phyloP scores from a whole-genome alignment of 75 land plant genomes.

The Gnetum montanum region DNA sequence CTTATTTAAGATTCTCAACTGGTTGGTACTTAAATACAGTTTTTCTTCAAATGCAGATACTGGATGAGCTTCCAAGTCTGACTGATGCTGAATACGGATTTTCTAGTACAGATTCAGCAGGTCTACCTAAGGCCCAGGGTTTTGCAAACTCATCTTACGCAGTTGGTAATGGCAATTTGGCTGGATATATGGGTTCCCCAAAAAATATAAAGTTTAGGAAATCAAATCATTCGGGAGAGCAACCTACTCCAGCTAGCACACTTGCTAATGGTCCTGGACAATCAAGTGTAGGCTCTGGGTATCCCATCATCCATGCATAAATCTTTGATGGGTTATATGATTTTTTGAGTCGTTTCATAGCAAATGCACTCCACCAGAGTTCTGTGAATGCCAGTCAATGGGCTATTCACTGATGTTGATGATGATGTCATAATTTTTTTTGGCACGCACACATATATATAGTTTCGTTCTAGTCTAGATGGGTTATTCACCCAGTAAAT shows the following conservation, averaged over 20 bases:
- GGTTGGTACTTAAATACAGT: no score
- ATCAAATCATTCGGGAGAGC: slow-evolving; percentile 53
- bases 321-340: no score
- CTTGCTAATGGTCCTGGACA: slow-evolving; percentile 42
- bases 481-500: no score
- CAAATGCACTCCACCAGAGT: no score
- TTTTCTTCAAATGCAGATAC: slow-evolving; percentile 48
- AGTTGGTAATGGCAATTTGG: slow-evolving; percentile 15
- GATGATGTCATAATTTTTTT: no score
- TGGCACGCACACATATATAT: no score
- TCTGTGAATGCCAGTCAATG: no score
- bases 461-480: no score
- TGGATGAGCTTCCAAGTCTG: slow-evolving; percentile 87
- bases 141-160: slow-evolving; percentile 36
- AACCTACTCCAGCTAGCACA: slow-evolving; percentile 20
- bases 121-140: slow-evolving; percentile 55
- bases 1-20: background rate
- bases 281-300: slow-evolving; percentile 7
- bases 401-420: no score
- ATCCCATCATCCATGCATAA: slow-evolving; percentile 12
- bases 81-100: slow-evolving; percentile 52
- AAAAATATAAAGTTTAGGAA: slow-evolving; percentile 34
- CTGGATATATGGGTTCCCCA: slow-evolving; percentile 44
- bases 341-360: no score
- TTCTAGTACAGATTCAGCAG: slow-evolving; percentile 49